phyloP scores from a whole-genome alignment of 345 rosid species.

The Microthlaspi erraticum region DNA sequence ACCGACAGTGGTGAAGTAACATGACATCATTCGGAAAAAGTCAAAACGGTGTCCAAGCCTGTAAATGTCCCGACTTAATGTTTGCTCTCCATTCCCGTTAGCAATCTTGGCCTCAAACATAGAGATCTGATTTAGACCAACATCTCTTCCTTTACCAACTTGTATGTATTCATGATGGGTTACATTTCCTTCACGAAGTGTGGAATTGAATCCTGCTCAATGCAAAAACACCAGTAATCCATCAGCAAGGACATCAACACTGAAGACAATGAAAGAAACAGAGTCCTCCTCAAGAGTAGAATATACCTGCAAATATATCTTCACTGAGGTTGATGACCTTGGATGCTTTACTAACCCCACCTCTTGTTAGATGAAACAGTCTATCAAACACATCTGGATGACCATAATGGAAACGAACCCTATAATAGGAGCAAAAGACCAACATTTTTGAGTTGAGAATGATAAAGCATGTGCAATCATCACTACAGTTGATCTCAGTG shows the following conservation, averaged over 20 bases:
- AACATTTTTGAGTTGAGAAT: not conserved
- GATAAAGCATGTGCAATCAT: constrained; percentile 24
- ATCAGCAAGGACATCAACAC: constrained; percentile 19
- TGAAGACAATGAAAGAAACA: constrained; percentile 17
- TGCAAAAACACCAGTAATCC: constrained; percentile 28
- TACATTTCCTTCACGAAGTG: constrained; percentile 99
- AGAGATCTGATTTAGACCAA: constrained; percentile 99
- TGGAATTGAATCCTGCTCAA: constrained; percentile 87
- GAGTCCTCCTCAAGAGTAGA: constrained; percentile 10
- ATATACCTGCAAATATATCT: constrained; percentile 95
- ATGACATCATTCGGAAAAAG: constrained; percentile 95
- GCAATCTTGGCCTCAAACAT: constrained; percentile 99
- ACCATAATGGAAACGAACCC: constrained; percentile 99
- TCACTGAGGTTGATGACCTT: constrained; percentile 96
- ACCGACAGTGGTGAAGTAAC: constrained; percentile 97
- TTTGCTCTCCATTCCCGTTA: constrained; percentile 98
- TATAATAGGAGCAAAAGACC: constrained; percentile 41
- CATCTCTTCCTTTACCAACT: constrained; percentile 99
- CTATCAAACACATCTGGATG: constrained; percentile 99
- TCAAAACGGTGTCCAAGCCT: constrained; percentile 99
- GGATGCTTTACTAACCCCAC: constrained; percentile 98
- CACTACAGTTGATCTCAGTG: constrained; percentile 24
- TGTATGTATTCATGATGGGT: constrained; percentile 99
- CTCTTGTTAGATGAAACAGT: constrained; percentile 97
- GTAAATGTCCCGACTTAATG: constrained; percentile 92